Percentiles rank a stretch among this genome's conserved stretches.
These are phyloP conservation scores for Rutstroemia sp. DNA, from an alignment of 2,329 filamentous ascomycete genomes.

Conservation along the genomic window DNA sequence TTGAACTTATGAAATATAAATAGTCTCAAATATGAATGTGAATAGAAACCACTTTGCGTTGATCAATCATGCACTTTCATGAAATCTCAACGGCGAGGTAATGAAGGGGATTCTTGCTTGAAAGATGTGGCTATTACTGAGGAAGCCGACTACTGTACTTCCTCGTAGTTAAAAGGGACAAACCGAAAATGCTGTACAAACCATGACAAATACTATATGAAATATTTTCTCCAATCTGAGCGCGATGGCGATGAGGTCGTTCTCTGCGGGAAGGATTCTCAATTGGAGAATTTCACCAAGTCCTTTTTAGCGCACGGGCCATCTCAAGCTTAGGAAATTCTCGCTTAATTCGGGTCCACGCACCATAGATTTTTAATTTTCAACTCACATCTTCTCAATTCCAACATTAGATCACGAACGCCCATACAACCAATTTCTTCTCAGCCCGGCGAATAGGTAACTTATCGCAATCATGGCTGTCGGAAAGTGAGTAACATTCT, in stretches of 20 bases:
- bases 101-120: too few relatives aligned
- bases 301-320: background rate
- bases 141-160: too few relatives aligned
- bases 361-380: slow-evolving; percentile 7
- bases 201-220: too few relatives aligned
- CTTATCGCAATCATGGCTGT: slow-evolving; percentile 70
- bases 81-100: too few relatives aligned
- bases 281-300: background rate
- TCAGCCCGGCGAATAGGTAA: slow-evolving; percentile 26
- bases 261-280: too few relatives aligned
- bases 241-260: too few relatives aligned
- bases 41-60: background rate
- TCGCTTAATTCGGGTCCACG: slow-evolving; percentile 10
- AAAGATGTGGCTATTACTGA: too few relatives aligned
- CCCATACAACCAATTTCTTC: slow-evolving; percentile 12
- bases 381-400: background rate
- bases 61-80: background rate
- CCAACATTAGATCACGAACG: slow-evolving; percentile 8
- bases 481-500: slow-evolving; percentile 56
- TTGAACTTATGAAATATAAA: background rate
- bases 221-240: too few relatives aligned
- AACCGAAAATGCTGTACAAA: too few relatives aligned
- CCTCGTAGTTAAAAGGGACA: too few relatives aligned
- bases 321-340: background rate
- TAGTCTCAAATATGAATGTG: background rate